Base-by-base conservation (phyloP, 805 yeast species). In the Ogataea kodamae region DNA sequence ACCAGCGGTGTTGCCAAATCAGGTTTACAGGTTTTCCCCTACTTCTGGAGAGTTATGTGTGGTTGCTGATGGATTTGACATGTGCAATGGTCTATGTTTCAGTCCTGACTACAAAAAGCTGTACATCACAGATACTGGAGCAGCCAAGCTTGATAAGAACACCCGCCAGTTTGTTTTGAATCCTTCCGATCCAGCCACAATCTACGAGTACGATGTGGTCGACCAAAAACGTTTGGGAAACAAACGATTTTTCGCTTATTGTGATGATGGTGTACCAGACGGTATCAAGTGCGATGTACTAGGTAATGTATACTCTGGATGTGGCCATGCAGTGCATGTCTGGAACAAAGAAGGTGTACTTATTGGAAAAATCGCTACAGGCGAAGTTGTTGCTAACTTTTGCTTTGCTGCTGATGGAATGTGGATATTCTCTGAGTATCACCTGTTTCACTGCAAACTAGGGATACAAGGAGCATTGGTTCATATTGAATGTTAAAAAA, bases 81-180 rank as follows among this genome's bases (percentile, higher is more conserved):
- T 37, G 41, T 37, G 41, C 30, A 37, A 37, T 25, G 41, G 41
- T 2, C 34, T 37, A 5, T 28, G 36, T 12, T 37, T 37, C 18
- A 33, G 21, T 28, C 37, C 29, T 3, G 34, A 32, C 22, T 37
- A 30, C 30, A 28, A 13, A 3, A 37, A 24, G 18, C 16, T 37
- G 24, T 37, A 37, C 16, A 18, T 37, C 15, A 37, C 41, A 16
- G 41, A 37, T 16, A 37, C 41, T 12, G 41, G 41, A 5, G 25
- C 30, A 4, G 16, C 19, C 7, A 37, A 37, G 22, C 14, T 24
- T 5, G 37, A 33, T 19, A 18, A 19, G 10, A 6, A 13, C 9
- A 13, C 22, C 2, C 18, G 25, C 11, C n/a, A 1, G 20, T 32
- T 33, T 12, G 10, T 6, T 7, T 13, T 21, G 9, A 13, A 29